Evolutionary conservation across 495 filamentous ascomycete species (phyloP), one percentile per base, ranked within the genome.

Genomic region (Penicillium samsonianum): DNA sequence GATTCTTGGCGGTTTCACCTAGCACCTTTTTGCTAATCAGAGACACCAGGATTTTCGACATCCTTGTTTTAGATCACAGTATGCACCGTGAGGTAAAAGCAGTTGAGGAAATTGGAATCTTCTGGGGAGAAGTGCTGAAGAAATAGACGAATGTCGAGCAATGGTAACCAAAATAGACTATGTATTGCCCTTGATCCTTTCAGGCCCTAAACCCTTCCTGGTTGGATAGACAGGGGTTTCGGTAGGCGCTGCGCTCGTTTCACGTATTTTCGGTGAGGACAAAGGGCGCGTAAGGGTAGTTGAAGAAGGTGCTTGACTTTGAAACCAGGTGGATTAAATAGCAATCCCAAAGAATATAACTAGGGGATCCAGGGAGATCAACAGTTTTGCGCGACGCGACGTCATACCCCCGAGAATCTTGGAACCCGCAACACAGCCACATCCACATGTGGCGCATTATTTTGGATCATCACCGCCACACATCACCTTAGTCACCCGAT

Each of bases 11-110:
- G 11, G 81, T 80, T 67, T 90, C 87, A 28, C 80, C 84, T 25
- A 90, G 75, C 48, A 91, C 81, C 61, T 76, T 84, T 67, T 89
- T 87, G 60, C 81, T 78, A 41, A 90, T 75, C 38, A 87, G 68
- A 48, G 80, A 84, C 22, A 75, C 73, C 1, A 87, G 62, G 35
- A 77, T 50, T 40, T 72, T 68, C 25, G 84, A 77, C 84, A 88
- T 86, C 53, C 46, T 67, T 65, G 60, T 63, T 58, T 41, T 50
- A 30, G 38, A 38, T 17, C 43, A 19, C 19, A 44, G 30, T 38
- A 12, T 1, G n/a, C 16, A 5, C 11, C 31, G 4, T 3, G 4
- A 23, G 8, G 5, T 6, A 12, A 19, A 8, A 9, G 35, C 17
- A 17, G 30, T 33, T 33, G 30, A 1, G 23, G n/a, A 41, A 23